Conservation (phyloP, 805 yeast genomes). For the Starmera quercuum region DNA sequence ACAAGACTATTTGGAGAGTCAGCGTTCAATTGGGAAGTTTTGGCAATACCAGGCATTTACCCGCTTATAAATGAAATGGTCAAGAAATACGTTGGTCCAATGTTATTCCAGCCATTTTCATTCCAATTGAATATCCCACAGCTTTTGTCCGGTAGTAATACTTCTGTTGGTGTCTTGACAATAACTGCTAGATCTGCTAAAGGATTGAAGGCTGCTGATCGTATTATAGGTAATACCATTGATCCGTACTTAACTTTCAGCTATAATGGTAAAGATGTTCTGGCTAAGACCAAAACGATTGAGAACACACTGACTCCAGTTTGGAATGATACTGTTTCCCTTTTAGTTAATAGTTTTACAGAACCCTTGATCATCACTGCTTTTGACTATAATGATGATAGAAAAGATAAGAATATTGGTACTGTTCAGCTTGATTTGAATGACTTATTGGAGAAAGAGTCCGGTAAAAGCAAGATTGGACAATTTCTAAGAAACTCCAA, state of each 20-base stretch:
- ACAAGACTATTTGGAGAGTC: conserved; percentile 70
- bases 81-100: conserved; percentile 80
- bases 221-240: conserved; percentile 63
- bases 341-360: conserved; percentile 65
- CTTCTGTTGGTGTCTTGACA: conserved; percentile 82
- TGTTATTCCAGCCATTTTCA: conserved; percentile 83
- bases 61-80: conserved; percentile 81
- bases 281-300: conserved; percentile 65
- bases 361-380: conserved; percentile 74
- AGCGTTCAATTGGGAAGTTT: conserved; percentile 79
- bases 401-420: conserved; percentile 80
- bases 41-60: conserved; percentile 80
- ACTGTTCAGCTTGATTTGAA: conserved; percentile 67
- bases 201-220: conserved; percentile 59
- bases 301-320: conserved; percentile 63
- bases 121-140: conserved; percentile 91
- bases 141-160: conserved; percentile 76
- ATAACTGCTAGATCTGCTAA: conserved; percentile 60
- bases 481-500: conserved; percentile 75
- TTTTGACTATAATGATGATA: conserved; percentile 70
- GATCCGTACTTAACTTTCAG: conserved; percentile 86
- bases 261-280: conserved; percentile 41
- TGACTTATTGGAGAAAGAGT: conserved; percentile 45
- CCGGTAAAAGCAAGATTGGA: conserved; percentile 40
- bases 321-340: conserved; percentile 74